Conservation (phyloP, 306 rosid species). For the Dalbergia cultrata region DNA sequence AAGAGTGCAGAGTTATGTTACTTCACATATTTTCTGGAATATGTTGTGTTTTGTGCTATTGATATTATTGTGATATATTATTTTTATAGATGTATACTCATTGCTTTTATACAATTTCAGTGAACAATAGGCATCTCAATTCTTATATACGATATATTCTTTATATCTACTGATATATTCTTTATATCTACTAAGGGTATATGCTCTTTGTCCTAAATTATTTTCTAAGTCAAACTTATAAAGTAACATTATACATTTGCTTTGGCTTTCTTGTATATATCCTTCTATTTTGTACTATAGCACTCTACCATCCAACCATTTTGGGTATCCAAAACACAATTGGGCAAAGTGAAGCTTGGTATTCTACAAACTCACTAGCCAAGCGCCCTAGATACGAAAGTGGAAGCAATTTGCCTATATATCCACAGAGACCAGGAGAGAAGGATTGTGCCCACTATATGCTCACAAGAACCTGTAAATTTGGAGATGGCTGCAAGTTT, state of each 20-base stretch:
- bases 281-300: conserved; percentile 82
- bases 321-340: conserved; percentile 76
- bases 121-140: conserved; percentile 32
- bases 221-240: conserved; percentile 65
- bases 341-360: conserved; percentile 99
- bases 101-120: conserved; percentile 18
- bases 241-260: conserved; percentile 68
- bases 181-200: conserved; percentile 51
- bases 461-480: conserved; percentile 99
- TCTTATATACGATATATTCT: conserved; percentile 40
- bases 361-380: conserved; percentile 82
- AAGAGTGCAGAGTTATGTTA: conserved; percentile 28
- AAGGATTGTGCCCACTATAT: conserved; percentile 99
- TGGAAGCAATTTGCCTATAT: conserved; percentile 88
- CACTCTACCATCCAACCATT: conserved; percentile 86
- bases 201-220: conserved; percentile 57
- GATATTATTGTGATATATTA: conserved; percentile 44
- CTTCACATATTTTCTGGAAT: conserved; percentile 37
- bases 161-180: conserved; percentile 50
- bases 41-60: conserved; percentile 5
- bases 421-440: conserved; percentile 99
- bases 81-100: conserved; percentile 24
- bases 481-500: conserved; percentile 98
- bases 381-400: conserved; percentile 96
- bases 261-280: conserved; percentile 70